phyloP scores from a whole-genome alignment of 2,329 filamentous ascomycete genomes.

The Colletotrichum karsti region DNA sequence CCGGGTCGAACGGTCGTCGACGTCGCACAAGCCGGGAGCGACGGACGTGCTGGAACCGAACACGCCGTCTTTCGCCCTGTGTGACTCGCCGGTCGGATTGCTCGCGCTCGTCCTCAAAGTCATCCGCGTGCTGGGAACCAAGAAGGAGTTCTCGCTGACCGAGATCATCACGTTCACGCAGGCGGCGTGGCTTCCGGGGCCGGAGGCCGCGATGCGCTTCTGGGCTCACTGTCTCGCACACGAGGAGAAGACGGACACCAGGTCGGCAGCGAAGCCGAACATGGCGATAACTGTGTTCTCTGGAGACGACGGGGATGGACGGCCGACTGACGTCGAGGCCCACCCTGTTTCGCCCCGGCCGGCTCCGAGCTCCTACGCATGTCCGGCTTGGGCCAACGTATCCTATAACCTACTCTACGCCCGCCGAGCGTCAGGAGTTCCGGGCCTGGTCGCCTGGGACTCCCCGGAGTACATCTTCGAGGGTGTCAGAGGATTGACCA shows the following conservation, averaged over 20 bases:
- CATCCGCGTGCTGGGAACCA: constrained; percentile 50
- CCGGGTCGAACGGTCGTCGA: constrained; percentile 33
- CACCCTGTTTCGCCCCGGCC: constrained; percentile 33
- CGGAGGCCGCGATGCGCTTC: constrained; percentile 67
- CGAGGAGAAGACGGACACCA: constrained; percentile 37
- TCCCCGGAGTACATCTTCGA: constrained; percentile 53
- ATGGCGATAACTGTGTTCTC: constrained; percentile 59
- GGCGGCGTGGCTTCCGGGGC: constrained; percentile 73
- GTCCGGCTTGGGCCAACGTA: constrained; percentile 57
- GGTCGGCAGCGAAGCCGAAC: constrained; percentile 42
- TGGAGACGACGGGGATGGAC: constrained; percentile 36
- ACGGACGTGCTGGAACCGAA: constrained; percentile 54
- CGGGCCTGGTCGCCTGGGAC: constrained; percentile 58
- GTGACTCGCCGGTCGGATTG: constrained; percentile 68
- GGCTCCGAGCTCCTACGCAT: constrained; percentile 45
- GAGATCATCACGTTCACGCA: constrained; percentile 69
- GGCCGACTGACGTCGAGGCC: constrained; percentile 26
- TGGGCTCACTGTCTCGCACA: constrained; percentile 57
- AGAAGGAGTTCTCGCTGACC: constrained; percentile 50
- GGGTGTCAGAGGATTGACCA: constrained; percentile 51
- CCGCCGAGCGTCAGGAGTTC: constrained; percentile 46
- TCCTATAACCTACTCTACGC: constrained; percentile 53
- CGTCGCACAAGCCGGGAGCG: constrained; percentile 40
- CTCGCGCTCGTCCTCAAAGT: constrained; percentile 62
- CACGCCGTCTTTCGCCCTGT: constrained; percentile 66